Evolutionary conservation across 2,329 filamentous ascomycete genomes (phyloP).

Genomic region (Aspergillus quadricinctus): DNA sequence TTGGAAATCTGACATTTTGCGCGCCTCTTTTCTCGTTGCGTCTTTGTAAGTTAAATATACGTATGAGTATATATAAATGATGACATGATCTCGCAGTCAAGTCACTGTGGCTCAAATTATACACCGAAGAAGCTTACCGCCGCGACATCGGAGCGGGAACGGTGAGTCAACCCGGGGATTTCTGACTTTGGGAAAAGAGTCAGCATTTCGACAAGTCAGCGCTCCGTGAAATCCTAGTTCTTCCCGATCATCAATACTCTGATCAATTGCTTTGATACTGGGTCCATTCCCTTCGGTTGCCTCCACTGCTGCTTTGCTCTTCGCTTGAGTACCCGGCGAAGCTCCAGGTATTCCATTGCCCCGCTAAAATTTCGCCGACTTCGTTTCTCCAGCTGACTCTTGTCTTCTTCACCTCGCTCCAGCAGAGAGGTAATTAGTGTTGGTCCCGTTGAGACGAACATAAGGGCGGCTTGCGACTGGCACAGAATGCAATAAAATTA

Average conservation of each 20-base stretch:
- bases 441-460: neutral
- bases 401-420: neutral
- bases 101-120: neutral
- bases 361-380: constrained; percentile 1
- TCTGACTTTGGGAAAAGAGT: neutral
- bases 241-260: neutral
- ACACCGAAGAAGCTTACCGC: neutral
- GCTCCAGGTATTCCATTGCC: neutral
- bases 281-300: neutral
- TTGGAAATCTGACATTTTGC: neutral
- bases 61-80: neutral
- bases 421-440: neutral
- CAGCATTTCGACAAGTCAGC: neutral
- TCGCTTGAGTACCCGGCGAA: neutral
- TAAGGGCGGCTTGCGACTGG: neutral
- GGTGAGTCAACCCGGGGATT: constrained; percentile 14
- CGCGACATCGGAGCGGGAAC: constrained; percentile 18
- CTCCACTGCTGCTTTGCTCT: neutral
- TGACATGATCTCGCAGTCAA: neutral
- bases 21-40: neutral
- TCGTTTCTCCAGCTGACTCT: neutral
- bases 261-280: neutral
- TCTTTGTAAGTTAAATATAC: neutral
- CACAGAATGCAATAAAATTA: constrained; percentile 11
- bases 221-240: neutral